Conservation (phyloP, 139 green algal species). For the Coelastrella sp. region DNA sequence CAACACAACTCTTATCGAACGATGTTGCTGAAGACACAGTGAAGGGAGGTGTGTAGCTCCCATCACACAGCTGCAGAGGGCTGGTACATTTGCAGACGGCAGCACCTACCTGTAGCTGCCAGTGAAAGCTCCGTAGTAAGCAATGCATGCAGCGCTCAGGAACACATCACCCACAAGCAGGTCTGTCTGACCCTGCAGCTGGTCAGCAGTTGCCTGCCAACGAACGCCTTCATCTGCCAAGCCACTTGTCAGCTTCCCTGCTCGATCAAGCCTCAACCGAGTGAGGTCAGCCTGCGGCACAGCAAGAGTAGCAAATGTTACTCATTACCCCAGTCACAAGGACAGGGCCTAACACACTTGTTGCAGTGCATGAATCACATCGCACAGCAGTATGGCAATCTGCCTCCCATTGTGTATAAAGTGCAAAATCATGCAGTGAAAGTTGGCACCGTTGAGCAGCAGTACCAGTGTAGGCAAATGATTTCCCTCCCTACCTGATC, state of each 20-base stretch:
- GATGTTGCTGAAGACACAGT: too few relatives aligned
- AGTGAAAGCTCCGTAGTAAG: constrained; percentile 90
- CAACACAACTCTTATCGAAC: neutral
- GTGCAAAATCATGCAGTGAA: too few relatives aligned
- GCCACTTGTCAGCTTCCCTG: constrained; percentile 82
- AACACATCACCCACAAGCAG: constrained; percentile 86
- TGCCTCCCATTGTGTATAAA: too few relatives aligned
- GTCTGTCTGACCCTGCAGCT: constrained; percentile 62
- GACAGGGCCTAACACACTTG: too few relatives aligned
- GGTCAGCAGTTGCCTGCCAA: constrained; percentile 75
- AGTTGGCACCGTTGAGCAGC: too few relatives aligned
- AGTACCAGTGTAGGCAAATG: neutral
- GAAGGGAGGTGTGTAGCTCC: neutral
- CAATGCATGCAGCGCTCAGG: constrained; percentile 77
- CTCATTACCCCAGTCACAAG: too few relatives aligned
- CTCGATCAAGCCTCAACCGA: constrained; percentile 73
- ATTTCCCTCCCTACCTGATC: constrained; percentile 60
- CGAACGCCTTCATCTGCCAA: constrained; percentile 84
- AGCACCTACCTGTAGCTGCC: constrained; percentile 69
- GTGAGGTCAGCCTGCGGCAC: constrained; percentile 71
- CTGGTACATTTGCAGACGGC: neutral
- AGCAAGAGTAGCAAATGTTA: too few relatives aligned
- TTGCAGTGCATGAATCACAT: too few relatives aligned
- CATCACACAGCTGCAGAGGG: too few relatives aligned
- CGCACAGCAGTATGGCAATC: too few relatives aligned